These are phyloP conservation scores for Sarocladiaceae sp. DNA, from an alignment of 2,329 filamentous ascomycete species.

Conservation along the genomic window DNA sequence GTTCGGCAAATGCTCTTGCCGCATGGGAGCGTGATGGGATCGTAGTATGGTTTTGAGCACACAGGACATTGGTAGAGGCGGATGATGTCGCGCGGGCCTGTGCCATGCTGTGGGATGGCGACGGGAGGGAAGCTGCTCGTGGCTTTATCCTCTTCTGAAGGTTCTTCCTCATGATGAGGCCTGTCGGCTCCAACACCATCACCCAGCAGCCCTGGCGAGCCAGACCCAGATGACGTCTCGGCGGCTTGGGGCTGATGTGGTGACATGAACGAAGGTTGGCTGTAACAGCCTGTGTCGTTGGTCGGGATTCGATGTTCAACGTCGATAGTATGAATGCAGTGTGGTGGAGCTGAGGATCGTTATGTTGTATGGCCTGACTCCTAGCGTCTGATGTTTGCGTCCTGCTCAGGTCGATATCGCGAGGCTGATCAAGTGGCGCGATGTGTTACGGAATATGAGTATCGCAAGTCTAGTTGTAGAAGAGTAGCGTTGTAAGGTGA, in stretches of 20 bases:
- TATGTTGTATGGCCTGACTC: too few species aligned
- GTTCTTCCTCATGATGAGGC: neutral
- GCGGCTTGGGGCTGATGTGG: constrained; percentile 15
- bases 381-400: too few species aligned
- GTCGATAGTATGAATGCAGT: too few species aligned
- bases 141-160: constrained; percentile 1
- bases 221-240: constrained; percentile 15
- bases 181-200: neutral
- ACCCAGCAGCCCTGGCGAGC: constrained; percentile 1
- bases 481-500: too few species aligned
- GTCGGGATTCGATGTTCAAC: neutral
- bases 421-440: too few species aligned
- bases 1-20: constrained; percentile 68
- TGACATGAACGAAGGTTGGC: constrained; percentile 16
- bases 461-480: too few species aligned
- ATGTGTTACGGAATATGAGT: too few species aligned
- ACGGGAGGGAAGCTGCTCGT: constrained; percentile 1
- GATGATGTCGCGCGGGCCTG: constrained; percentile 33
- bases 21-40: constrained; percentile 74
- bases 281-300: neutral
- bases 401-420: too few species aligned
- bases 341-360: too few species aligned
- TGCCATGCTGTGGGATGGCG: constrained; percentile 9
- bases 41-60: constrained; percentile 62
- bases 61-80: constrained; percentile 70